phyloP scores from a whole-genome alignment of 2,329 filamentous ascomycete genomes.

The Fusarium sterilihyphosum region DNA sequence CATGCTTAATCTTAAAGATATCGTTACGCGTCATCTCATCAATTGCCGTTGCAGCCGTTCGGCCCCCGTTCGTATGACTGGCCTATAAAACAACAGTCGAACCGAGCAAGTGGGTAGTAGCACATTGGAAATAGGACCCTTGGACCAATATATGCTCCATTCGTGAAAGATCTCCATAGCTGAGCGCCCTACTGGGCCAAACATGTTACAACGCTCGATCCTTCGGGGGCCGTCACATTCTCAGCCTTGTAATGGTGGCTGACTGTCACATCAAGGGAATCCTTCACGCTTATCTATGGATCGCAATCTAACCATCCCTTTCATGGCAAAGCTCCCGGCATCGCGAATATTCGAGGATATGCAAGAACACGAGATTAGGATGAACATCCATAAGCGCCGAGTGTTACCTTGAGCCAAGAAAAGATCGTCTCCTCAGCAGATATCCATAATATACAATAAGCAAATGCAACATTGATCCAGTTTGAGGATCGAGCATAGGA shows the following conservation, averaged over 20 bases:
- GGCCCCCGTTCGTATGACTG: background rate
- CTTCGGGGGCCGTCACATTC: background rate
- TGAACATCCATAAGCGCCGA: background rate
- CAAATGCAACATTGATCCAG: background rate
- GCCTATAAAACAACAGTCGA: background rate
- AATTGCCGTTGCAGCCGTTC: background rate
- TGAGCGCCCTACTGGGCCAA: background rate
- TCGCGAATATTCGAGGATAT: background rate
- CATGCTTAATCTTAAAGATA: background rate
- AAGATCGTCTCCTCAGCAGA: fast-evolving
- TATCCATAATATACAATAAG: background rate
- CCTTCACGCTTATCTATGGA: background rate
- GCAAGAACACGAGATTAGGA: background rate
- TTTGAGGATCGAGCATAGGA: background rate
- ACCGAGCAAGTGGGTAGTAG: background rate
- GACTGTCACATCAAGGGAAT: background rate
- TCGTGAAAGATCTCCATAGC: background rate
- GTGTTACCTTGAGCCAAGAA: background rate
- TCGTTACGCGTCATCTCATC: background rate
- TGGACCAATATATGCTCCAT: background rate
- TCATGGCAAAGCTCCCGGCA: background rate
- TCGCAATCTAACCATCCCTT: background rate
- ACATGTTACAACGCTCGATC: background rate
- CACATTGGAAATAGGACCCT: background rate
- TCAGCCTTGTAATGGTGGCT: background rate